Base-by-base conservation (phyloP, 495 filamentous ascomycete species). In the Hypoxylon trugodes region DNA sequence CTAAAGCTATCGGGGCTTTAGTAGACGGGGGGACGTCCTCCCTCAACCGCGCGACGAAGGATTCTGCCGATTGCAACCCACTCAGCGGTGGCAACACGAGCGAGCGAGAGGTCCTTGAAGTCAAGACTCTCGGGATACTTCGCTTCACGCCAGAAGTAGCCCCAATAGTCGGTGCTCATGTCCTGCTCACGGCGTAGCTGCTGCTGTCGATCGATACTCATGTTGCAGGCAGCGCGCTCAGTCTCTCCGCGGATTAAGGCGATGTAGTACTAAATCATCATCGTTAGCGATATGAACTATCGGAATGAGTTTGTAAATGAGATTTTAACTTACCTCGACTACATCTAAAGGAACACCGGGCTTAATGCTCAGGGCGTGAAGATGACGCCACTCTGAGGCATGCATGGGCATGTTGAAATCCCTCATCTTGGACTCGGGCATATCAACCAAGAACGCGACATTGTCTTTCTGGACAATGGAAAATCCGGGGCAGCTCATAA, bases 401-500 rank as follows among this genome's bases (percentile, higher is more conserved):
- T 0, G 81, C 70, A 28, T 69, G 71, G 83, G 77, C 33, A 74
- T 68, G 52, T 74, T 70, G 49, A 73, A 77, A 2, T 64, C 35
- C 9, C 61, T 63, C 28, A 57, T 35, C 33, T 66, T 46, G 2
- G 46, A 22, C 1, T 66, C 69, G 0, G 45, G 21, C 24, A 76
- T 18, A n/a, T 69, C 59, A 1, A 67, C 52, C 8, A 64, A 19
- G 21, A 40, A 63, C 2, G 77, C 75, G 30, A 86, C 74, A 62
- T 81, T 79, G 59, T 84, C 81, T 70, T 83, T 84, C 75, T 88
- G 85, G 3, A 78, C 66, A 1, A 88, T 84, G 12, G 82, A 85
- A 72, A 92, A 91, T 0, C 82, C 87, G 5, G 84, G 82, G 59
- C 87, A 91, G 0, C 74, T 75, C 57, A 91, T 74, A 13, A 81